A percentile compares a stretch with the other conserved stretches of the same genome.
These are phyloP conservation scores for Jaapia argillacea DNA, from an alignment of 768 basidiomycete genomes.

Conservation along the genomic window DNA sequence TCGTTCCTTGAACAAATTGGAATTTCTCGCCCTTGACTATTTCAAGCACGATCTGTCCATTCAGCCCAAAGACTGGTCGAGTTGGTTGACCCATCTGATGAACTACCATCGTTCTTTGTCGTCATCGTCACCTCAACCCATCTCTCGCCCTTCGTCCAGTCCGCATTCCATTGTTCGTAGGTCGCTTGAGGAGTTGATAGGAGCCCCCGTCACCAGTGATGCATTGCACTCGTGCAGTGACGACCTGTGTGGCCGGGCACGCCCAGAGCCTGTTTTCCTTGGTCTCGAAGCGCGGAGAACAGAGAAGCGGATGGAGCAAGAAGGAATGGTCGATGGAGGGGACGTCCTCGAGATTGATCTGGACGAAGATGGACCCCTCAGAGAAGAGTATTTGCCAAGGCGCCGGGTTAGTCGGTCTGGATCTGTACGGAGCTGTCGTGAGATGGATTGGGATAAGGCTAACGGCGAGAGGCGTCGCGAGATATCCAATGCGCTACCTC, in stretches of 20 bases:
- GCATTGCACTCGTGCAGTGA: constrained; percentile 8
- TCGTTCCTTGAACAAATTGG: constrained; percentile 58
- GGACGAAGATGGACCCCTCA: constrained; percentile 74
- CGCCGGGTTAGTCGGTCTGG: constrained; percentile 40
- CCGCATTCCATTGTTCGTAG: constrained; percentile 61
- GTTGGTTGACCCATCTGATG: constrained; percentile 60
- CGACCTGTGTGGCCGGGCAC: constrained; percentile 13
- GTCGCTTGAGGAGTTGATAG: constrained; percentile 59
- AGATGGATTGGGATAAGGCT: too few relatives aligned
- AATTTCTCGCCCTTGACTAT: constrained; percentile 60
- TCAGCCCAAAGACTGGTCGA: constrained; percentile 51
- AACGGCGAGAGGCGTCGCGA: constrained; percentile 7
- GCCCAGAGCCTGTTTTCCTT: constrained; percentile 60
- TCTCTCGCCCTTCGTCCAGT: constrained; percentile 66
- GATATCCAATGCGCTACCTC: constrained; percentile 33
- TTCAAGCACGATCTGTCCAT: constrained; percentile 66
- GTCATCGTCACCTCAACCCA: constrained; percentile 58
- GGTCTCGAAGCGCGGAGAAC: constrained; percentile 56
- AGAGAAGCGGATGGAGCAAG: constrained; percentile 38
- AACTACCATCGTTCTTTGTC: constrained; percentile 56
- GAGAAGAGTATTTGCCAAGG: constrained; percentile 72
- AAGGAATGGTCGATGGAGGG: constrained; percentile 12
- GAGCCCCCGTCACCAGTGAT: constrained; percentile 27
- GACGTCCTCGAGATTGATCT: constrained; percentile 67
- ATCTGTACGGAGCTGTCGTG: constrained; percentile 17